Conservation (phyloP, 768 basidiomycete species). For the Crassisporium funariophilum region DNA sequence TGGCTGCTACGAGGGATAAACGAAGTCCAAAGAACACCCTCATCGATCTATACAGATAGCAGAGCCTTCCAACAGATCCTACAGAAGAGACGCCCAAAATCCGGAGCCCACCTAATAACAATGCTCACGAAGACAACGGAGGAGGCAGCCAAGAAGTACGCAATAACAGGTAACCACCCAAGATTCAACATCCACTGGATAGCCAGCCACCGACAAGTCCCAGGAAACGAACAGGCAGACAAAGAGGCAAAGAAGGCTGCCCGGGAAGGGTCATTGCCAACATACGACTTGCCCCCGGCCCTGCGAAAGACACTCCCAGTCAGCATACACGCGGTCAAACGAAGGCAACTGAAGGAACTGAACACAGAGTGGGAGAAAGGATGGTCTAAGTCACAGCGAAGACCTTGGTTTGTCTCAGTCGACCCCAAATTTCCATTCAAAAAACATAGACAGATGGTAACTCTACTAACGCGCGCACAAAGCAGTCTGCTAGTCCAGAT, state of each 20-base stretch:
- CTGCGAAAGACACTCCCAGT: neutral
- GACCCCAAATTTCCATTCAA: neutral
- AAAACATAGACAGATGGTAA: neutral
- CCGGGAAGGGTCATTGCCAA: neutral
- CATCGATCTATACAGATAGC: neutral
- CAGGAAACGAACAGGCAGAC: neutral
- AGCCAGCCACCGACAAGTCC: neutral
- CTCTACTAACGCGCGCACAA: neutral
- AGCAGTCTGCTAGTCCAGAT: constrained; percentile 7
- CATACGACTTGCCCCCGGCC: neutral
- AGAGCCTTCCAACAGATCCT: neutral
- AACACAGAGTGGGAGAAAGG: neutral
- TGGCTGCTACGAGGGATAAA: neutral
- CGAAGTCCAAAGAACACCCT: neutral
- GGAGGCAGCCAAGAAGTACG: neutral
- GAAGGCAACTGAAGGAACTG: neutral
- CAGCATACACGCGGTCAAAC: neutral
- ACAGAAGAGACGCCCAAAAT: neutral
- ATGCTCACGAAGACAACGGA: neutral
- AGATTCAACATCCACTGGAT: neutral
- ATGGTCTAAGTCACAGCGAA: neutral
- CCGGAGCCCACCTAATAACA: neutral
- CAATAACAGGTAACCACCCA: neutral
- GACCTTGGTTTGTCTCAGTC: too few relatives aligned
- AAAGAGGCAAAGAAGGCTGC: neutral